Evolutionary conservation across 352 stramenopile genomes (phyloP), one percentile per base, ranked within the genome.

Genomic region (Pythium sp.): DNA sequence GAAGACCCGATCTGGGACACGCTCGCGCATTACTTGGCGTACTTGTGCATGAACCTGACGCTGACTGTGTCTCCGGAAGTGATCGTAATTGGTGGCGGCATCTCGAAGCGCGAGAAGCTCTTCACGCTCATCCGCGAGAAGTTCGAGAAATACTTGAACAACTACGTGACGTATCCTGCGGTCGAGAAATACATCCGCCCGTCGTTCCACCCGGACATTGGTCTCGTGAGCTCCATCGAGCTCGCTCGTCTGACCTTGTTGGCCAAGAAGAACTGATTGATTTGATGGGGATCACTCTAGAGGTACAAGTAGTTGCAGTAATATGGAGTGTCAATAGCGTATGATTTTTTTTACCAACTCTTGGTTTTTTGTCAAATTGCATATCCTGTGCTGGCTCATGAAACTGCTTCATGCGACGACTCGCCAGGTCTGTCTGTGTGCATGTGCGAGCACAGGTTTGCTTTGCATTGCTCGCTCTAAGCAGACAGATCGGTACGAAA

Each of bases 71-170:
- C 93, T 18, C 89, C 96, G 9, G 83, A 99, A 71, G 90, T 94
- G 51, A 99, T 99, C 72, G 93, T 98, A 7, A 91, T 99, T 54
- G 94, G 94, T 62, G 97, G 96, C 60, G 97, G 97, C 61, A 91
- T 99, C 55, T 90, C 98, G 71, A 97, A 98, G 77, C 93, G 94
- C 53, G 71, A 75, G 38, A 82, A 90, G 54, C 77, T 98, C 30
- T 97, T 97, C 62, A 73, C 88, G 26, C 74, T 90, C 41, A 90
- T 94, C 67, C 87, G 84, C 68, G 74, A 84, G 49, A 92, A 93
- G 84, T 95, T 95, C 69, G 76, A 87, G 56, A 76, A 79, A 30
- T 77, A 78, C 38, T 69, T 94, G 22, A 95, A 95, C 76, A 79
- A 87, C 71, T 95, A 95, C 74, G 84, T 90, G 32, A 69, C 75